Conservation (phyloP, 2,329 filamentous ascomycete genomes). For the Camillea tinctor region DNA sequence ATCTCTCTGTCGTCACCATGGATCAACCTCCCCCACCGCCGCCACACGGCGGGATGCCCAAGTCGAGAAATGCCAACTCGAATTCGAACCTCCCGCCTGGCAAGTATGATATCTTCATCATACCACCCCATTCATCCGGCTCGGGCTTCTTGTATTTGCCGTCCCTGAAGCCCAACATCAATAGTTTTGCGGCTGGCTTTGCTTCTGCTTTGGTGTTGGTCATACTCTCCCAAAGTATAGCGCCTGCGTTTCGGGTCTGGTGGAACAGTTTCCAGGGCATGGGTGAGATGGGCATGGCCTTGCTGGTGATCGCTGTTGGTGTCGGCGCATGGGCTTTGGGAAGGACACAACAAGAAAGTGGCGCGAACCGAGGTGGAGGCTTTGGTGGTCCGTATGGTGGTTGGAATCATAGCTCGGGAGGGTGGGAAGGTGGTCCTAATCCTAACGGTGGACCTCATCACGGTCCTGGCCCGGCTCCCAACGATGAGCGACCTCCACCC, state of each 20-base stretch:
- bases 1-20: conserved; percentile 40
- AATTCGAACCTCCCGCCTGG: conserved; percentile 69
- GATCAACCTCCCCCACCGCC: conserved; percentile 75
- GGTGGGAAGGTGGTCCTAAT: conserved; percentile 20
- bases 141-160: conserved; percentile 93
- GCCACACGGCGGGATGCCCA: conserved; percentile 78
- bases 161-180: conserved; percentile 78
- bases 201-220: conserved; percentile 72
- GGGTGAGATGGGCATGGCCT: conserved; percentile 69
- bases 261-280: conserved; percentile 68
- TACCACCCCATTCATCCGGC: conserved; percentile 86
- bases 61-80: conserved; percentile 56
- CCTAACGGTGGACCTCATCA: conserved; percentile 17
- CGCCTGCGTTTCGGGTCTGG: conserved; percentile 73
- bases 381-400: conserved; percentile 20
- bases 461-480: conserved; percentile 24
- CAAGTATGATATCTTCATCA: conserved; percentile 96
- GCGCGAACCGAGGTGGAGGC: conserved; percentile 25
- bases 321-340: conserved; percentile 77
- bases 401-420: conserved; percentile 25
- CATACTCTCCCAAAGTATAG: conserved; percentile 68
- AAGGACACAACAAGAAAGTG: conserved; percentile 55
- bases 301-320: conserved; percentile 72
- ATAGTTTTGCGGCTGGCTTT: conserved; percentile 88
- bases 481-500: conserved; percentile 33